Evolutionary conservation across 441 rosid genomes (phyloP), one percentile per base, ranked within the genome.

Genomic region (Breynia disticha): DNA sequence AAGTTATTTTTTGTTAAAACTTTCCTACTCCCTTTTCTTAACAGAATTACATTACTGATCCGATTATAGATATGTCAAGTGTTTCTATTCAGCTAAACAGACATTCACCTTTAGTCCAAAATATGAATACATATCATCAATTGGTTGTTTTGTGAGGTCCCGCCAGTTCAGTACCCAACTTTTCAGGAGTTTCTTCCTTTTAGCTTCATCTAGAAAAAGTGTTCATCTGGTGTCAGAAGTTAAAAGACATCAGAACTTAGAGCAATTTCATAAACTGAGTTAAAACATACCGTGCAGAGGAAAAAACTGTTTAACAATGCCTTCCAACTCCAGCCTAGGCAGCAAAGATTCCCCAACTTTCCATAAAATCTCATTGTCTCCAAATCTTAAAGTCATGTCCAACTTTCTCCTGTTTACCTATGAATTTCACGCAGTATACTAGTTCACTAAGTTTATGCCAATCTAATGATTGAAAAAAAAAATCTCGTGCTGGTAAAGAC

Each of bases 131-230:
- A 87, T 75, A 55, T 79, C 84, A 80, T 91, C 98, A 57, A 82
- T 73, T 47, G 93, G 90, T 65, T 87, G 94, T 48, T 69, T 65
- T 47, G 94, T 87, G 59, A 75, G 68, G 72, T 83, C 80, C 76
- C 76, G 68, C 85, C 82, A 80, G 62, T 87, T 83, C 57, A 87
- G 65, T 16, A 88, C 96, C 98, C 98, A 91, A 56, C 50, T 75
- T 72, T 71, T 68, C 64, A 83, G 73, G 59, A 91, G 89, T 65
- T 72, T 72, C 60, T 79, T 91, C 78, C 96, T 80, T 71, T 76
- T 78, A 17, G 61, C 48, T 67, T 87, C 96, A 74, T 79, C 96
- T 91, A 1, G 59, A 68, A 61, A 51, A 59, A 66, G 47, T 46
- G n/a, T 55, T 55, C 56, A 60, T 48, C 54, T 44, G 52, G 68